These are phyloP conservation scores for Naegleria fowleri DNA, from an alignment of 208 protist genomes.

Conservation along the genomic window DNA sequence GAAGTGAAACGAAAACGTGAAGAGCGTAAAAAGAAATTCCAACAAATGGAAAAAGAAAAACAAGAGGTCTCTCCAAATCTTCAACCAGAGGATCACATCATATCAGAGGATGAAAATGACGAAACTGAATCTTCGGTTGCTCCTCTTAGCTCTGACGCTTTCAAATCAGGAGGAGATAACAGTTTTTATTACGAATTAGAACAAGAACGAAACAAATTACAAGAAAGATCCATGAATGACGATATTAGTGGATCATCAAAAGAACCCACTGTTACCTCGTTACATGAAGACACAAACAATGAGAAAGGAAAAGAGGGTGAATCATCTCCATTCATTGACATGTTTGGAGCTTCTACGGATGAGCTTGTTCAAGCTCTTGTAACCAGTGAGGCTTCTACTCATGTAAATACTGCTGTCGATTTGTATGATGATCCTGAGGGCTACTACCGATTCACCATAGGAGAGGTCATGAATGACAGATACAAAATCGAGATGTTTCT, in stretches of 20 bases:
- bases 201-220: background rate
- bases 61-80: background rate
- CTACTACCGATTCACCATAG: background rate
- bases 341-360: background rate
- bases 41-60: background rate
- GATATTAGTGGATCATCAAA: background rate
- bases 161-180: background rate
- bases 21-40: background rate
- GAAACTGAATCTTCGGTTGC: background rate
- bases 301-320: background rate
- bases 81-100: background rate
- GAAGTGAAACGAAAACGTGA: background rate
- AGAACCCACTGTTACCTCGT: background rate
- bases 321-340: background rate
- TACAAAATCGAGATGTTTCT: background rate
- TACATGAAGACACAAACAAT: background rate
- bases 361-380: background rate
- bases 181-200: background rate
- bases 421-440: slow-evolving; percentile 14
- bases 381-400: background rate
- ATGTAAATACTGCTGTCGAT: background rate
- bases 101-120: background rate
- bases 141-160: background rate
- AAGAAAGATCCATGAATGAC: background rate
- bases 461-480: background rate